These are phyloP conservation scores for Rhodotorula graminis DNA, from an alignment of 768 basidiomycete species.

Conservation along the genomic window DNA sequence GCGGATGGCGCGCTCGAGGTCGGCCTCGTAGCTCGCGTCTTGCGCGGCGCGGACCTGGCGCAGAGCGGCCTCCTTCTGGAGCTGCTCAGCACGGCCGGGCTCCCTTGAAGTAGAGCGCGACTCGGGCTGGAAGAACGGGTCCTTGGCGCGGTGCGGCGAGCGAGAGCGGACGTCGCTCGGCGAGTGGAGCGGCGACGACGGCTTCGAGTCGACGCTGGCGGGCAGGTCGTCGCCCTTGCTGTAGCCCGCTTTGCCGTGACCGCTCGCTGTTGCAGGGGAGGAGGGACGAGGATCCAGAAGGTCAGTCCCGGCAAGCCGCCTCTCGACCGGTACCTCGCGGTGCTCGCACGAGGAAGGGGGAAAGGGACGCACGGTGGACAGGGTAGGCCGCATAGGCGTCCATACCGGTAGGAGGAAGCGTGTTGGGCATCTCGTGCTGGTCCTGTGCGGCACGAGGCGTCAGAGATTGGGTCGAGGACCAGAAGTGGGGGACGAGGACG, in stretches of 20 bases:
- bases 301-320: neutral
- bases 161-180: neutral
- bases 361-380: neutral
- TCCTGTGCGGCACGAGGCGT: neutral
- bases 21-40: conserved; percentile 4
- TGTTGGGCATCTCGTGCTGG: neutral
- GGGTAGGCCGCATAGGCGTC: neutral
- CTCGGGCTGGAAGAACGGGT: conserved; percentile 8
- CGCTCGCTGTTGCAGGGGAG: neutral
- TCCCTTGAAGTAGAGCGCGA: neutral
- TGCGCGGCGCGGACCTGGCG: conserved; percentile 4
- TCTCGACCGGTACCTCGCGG: neutral
- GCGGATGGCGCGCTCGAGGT: conserved; percentile 1
- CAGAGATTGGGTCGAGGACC: no score
- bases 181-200: neutral
- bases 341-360: neutral
- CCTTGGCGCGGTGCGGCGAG: neutral
- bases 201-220: neutral
- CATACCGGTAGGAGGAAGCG: neutral
- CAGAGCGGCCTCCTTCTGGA: conserved; percentile 2
- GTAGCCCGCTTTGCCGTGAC: neutral
- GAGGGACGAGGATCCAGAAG: neutral
- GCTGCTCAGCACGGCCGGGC: neutral
- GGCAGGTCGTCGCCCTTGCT: neutral
- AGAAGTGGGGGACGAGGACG: no score